phyloP scores from a whole-genome alignment of 352 stramenopile genomes.

The Phytophthora pini region DNA sequence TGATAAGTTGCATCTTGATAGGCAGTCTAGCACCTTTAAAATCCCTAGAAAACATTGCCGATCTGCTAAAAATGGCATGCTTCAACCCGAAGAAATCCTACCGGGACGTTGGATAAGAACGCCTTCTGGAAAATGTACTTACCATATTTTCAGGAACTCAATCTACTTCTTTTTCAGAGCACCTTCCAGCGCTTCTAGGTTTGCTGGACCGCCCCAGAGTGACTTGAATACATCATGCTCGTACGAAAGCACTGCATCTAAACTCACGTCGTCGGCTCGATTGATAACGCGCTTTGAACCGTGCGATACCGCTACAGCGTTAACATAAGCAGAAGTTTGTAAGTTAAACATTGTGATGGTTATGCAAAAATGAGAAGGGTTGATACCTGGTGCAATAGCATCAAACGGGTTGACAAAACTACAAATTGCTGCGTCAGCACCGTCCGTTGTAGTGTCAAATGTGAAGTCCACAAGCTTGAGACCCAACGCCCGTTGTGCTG shows the following conservation, averaged over 20 bases:
- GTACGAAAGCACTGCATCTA: conserved; percentile 64
- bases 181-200: conserved; percentile 67
- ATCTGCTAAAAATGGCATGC: conserved; percentile 23
- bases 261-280: conserved; percentile 68
- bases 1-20: neutral
- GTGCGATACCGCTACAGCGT: conserved; percentile 68
- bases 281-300: conserved; percentile 78
- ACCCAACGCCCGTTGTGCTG: conserved; percentile 45
- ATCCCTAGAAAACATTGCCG: conserved; percentile 2
- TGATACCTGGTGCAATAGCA: conserved; percentile 53
- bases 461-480: conserved; percentile 78
- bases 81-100: conserved; percentile 12
- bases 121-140: too few relatives aligned
- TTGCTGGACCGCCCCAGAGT: conserved; percentile 79
- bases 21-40: conserved; percentile 2
- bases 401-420: conserved; percentile 70
- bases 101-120: conserved; percentile 14
- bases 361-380: neutral
- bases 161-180: conserved; percentile 47
- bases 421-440: conserved; percentile 32
- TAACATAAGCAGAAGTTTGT: conserved; percentile 1
- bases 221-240: conserved; percentile 74
- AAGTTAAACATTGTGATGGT: neutral
- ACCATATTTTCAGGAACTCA: too few relatives aligned
- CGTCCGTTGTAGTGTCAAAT: conserved; percentile 45